Conservation (phyloP, 169 alveolate species). For the Plasmodium sp. region DNA sequence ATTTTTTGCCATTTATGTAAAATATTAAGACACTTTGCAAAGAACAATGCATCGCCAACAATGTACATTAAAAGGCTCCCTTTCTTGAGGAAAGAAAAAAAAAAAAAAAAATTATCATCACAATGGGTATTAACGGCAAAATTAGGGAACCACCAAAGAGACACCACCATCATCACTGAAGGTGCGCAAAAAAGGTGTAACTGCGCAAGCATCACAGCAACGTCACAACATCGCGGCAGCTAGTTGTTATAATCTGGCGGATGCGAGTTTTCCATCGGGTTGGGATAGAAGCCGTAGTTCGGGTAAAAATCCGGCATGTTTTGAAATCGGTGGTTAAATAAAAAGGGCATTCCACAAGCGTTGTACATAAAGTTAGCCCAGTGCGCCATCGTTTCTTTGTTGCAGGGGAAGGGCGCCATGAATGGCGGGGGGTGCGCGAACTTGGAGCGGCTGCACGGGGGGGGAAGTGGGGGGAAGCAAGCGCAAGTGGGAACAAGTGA, state of each 20-base stretch:
- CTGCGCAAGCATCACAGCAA: background rate
- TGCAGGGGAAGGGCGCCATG: slow-evolving; percentile 56
- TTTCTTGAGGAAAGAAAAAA: background rate
- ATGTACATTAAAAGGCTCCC: background rate
- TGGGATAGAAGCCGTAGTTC: slow-evolving; percentile 51
- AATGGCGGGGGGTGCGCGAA: slow-evolving; percentile 37
- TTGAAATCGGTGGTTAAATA: slow-evolving; percentile 62
- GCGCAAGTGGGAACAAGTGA: background rate
- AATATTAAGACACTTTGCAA: slow-evolving; percentile 9
- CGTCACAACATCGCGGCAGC: background rate
- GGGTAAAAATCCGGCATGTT: slow-evolving; percentile 63
- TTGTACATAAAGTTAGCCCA: slow-evolving; percentile 70
- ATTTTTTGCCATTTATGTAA: background rate
- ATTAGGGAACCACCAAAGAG: background rate
- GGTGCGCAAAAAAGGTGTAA: background rate
- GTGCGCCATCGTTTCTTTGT: slow-evolving; percentile 58
- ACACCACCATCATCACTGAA: background rate
- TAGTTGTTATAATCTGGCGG: slow-evolving; percentile 59
- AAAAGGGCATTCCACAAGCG: slow-evolving; percentile 63
- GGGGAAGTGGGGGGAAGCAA: background rate
- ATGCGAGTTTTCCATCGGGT: slow-evolving; percentile 29
- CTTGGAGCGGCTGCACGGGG: slow-evolving; percentile 25
- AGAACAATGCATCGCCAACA: slow-evolving; percentile 44
- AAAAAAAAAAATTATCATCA: background rate
- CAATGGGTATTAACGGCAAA: background rate